A percentile compares a stretch with the other conserved stretches of the same genome.
Conservation (phyloP, 305 asterid genomes). For the Solanum hybrid region DNA sequence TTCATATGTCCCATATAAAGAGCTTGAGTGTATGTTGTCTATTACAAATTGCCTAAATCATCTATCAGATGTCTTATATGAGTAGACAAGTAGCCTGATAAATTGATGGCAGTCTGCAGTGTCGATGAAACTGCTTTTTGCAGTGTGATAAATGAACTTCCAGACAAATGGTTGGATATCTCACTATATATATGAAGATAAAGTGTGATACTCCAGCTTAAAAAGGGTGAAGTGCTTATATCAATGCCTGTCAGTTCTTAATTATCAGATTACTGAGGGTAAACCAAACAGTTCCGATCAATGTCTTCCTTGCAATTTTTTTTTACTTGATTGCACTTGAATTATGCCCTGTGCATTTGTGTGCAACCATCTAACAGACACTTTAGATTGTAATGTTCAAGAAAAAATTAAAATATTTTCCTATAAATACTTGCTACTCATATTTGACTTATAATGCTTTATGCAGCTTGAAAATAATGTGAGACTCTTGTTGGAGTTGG, state of each 20-base stretch:
- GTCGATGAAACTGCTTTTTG: background rate
- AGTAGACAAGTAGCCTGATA: background rate
- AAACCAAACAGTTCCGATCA: background rate
- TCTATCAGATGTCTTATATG: background rate
- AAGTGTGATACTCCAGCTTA: background rate
- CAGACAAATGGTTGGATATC: background rate
- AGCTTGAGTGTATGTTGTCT: background rate
- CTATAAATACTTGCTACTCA: background rate
- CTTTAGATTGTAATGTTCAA: background rate
- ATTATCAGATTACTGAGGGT: background rate
- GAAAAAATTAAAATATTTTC: background rate
- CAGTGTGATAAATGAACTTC: background rate
- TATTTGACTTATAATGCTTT: constrained; percentile 21
- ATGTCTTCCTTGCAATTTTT: background rate
- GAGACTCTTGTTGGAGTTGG: constrained; percentile 92
- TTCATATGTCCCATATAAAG: background rate
- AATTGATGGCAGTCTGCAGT: background rate
- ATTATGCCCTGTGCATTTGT: background rate
- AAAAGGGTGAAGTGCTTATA: background rate
- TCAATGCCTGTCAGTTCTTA: background rate
- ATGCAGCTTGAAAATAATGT: constrained; percentile 93
- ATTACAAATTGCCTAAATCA: background rate
- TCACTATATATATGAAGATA: background rate
- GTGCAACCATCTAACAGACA: background rate
- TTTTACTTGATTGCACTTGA: background rate